Base-by-base conservation (phyloP, 805 yeast species). In the Schwanniomyces sp. region DNA sequence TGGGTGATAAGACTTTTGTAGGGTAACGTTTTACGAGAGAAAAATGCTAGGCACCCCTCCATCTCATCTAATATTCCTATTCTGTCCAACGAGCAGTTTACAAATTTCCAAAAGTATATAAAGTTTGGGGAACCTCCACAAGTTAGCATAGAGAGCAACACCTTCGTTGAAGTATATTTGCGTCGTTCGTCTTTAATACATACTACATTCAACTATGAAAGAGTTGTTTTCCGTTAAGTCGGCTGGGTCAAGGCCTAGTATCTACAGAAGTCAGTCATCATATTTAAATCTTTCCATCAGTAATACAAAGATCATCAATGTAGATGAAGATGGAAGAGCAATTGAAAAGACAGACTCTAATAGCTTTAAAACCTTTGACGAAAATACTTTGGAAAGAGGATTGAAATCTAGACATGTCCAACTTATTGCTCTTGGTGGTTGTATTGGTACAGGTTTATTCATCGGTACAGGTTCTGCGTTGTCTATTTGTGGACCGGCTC, bases 371-470 rank as follows among this genome's bases (percentile, higher is more conserved):
- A 46, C 55, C 4, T 58, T 58, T 18, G 53, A 59, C 8, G 54
- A 55, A 24, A 51, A 55, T 12, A 53, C 69, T 5, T 64, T 72
- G 56, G 72, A 72, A 46, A 56, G 74, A 48, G 63, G 71, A 10
- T 66, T 72, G 55, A 69, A 69, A 52, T 53, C 68, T 39, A 66
- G 74, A 60, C 91, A 85, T 54, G 79, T 85, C 51, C 78, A 82
- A 50, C 81, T 87, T 82, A 85, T 88, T 58, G 90, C 95, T 34
- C 74, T 89, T 46, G 94, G 94, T 48, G 91, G 94, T 46, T 85
- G 92, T 44, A 85, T 88, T 50, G 96, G 86, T 49, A 81, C 87
- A 2, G 87, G 88, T 59, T 64, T 84, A 47, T 82, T 85, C 52
- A 78, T 85, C 45, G 88, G 87, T 48, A 76, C 86, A 2, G 88